Percentiles rank a stretch among this genome's conserved stretches.
Evolutionary conservation across 371 early-diverging fungal species (phyloP).

Genomic region (Mortierella sp.): DNA sequence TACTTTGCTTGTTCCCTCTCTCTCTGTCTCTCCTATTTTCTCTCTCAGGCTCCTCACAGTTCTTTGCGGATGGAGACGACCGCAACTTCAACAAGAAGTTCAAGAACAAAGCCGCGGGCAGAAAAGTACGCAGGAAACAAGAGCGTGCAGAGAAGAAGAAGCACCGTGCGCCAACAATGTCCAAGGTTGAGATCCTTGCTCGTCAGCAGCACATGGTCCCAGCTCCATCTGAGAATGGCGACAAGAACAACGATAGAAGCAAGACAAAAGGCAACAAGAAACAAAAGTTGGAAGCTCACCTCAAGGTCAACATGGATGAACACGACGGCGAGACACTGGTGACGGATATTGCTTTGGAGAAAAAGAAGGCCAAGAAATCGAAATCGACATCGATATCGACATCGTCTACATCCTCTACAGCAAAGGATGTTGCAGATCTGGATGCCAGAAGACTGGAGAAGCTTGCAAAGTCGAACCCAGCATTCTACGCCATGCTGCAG

Average conservation of each 20-base stretch:
- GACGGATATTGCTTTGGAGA: slow-evolving; percentile 17
- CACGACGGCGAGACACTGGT: slow-evolving; percentile 48
- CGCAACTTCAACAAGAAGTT: slow-evolving; percentile 59
- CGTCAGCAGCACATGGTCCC: slow-evolving; percentile 52
- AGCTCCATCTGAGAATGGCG: not conserved
- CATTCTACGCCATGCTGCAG: slow-evolving; percentile 72
- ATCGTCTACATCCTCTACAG: not conserved
- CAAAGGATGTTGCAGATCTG: slow-evolving; percentile 23
- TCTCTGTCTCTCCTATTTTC: not conserved
- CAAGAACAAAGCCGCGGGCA: slow-evolving; percentile 55
- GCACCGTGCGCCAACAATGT: slow-evolving; percentile 51
- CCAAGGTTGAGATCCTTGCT: slow-evolving; percentile 44
- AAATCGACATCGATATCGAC: not conserved
- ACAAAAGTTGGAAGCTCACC: slow-evolving; percentile 19
- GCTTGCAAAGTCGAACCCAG: slow-evolving; percentile 75
- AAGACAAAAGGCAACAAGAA: slow-evolving; percentile 28
- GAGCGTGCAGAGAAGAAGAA: slow-evolving; percentile 61
- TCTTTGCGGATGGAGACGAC: slow-evolving; percentile 54
- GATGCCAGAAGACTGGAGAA: slow-evolving; percentile 67
- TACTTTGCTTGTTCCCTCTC: too few relatives aligned
- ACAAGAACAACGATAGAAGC: slow-evolving; percentile 4
- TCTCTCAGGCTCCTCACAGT: slow-evolving; percentile 27
- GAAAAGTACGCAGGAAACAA: slow-evolving; percentile 62
- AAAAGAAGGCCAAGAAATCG: slow-evolving; percentile 15
- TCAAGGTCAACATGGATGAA: slow-evolving; percentile 43